These are phyloP conservation scores for Podospora conica DNA, from an alignment of 495 filamentous ascomycete species.

Conservation along the genomic window DNA sequence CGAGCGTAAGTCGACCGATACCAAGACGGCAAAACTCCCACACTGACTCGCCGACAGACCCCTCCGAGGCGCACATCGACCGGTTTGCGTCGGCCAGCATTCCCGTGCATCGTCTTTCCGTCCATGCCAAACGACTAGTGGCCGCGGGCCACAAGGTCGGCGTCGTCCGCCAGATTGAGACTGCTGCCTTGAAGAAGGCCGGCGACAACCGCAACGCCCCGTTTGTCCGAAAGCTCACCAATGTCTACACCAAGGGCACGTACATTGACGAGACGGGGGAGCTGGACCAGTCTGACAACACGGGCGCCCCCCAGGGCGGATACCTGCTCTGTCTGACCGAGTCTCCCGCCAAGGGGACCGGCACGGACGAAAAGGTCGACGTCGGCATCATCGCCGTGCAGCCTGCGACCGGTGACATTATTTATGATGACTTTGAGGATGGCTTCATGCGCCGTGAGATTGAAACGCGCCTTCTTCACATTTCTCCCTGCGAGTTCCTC, in stretches of 20 bases:
- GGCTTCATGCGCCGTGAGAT: constrained; percentile 98
- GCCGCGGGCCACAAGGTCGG: constrained; percentile 93
- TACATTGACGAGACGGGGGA: constrained; percentile 95
- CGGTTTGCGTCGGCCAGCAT: constrained; percentile 95
- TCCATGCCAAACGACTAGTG: constrained; percentile 92
- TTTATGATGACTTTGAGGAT: constrained; percentile 95
- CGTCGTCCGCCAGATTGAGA: constrained; percentile 93
- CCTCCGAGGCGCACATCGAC: constrained; percentile 87
- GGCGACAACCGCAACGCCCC: constrained; percentile 93
- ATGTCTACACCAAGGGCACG: constrained; percentile 96
- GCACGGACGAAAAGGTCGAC: constrained; percentile 88
- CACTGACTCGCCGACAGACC: constrained; percentile 41
- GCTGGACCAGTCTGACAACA: constrained; percentile 50
- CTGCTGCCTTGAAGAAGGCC: constrained; percentile 92
- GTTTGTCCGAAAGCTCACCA: constrained; percentile 88
- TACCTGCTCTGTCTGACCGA: constrained; percentile 94
- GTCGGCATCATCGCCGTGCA: constrained; percentile 93
- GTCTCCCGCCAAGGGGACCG: constrained; percentile 73
- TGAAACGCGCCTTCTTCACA: constrained; percentile 88
- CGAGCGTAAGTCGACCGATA: constrained; percentile 55
- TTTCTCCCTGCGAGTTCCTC: constrained; percentile 93
- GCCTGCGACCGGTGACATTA: constrained; percentile 89
- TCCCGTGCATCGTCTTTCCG: constrained; percentile 82
- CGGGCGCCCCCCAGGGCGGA: constrained; percentile 68
- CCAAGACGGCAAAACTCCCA: not conserved